phyloP scores from a whole-genome alignment of 2,329 filamentous ascomycete genomes.

The Grosmannia serpens region DNA sequence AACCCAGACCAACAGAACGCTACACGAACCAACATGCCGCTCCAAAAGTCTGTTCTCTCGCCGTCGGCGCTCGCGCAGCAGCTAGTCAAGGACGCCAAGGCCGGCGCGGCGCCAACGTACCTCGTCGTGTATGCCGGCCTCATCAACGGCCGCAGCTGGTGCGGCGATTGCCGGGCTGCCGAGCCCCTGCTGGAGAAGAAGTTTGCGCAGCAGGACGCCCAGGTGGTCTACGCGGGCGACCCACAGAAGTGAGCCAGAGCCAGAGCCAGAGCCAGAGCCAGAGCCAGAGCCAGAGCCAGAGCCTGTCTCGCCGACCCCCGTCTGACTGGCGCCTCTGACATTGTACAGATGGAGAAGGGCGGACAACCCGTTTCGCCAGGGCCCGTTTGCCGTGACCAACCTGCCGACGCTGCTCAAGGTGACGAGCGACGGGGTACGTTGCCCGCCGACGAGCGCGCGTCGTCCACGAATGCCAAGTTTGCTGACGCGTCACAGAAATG shows the following conservation, averaged over 20 bases:
- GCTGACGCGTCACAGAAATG: conserved; percentile 1
- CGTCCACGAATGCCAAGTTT: neutral
- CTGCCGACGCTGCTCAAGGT: conserved; percentile 4
- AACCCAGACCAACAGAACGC: neutral
- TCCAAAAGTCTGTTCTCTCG: neutral
- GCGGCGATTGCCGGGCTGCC: conserved; percentile 3
- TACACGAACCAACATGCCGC: neutral
- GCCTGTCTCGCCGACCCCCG: neutral
- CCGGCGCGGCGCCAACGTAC: neutral
- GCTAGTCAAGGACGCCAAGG: neutral
- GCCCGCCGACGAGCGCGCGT: neutral
- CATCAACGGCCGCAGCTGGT: conserved; percentile 2
- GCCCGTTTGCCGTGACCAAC: conserved; percentile 1
- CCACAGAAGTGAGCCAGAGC: neutral
- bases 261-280: neutral
- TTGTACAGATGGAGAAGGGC: neutral
- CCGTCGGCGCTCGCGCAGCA: neutral
- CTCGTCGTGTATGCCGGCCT: conserved; percentile 3
- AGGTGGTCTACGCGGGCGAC: neutral
- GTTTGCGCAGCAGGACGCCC: neutral
- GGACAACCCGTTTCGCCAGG: conserved; percentile 1
- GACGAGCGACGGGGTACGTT: neutral
- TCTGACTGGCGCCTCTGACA: neutral
- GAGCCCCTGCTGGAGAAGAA: neutral
- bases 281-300: too few species aligned